Evolutionary conservation across 2,329 filamentous ascomycete genomes (phyloP).

Genomic region (Colletotrichum echinochloae): DNA sequence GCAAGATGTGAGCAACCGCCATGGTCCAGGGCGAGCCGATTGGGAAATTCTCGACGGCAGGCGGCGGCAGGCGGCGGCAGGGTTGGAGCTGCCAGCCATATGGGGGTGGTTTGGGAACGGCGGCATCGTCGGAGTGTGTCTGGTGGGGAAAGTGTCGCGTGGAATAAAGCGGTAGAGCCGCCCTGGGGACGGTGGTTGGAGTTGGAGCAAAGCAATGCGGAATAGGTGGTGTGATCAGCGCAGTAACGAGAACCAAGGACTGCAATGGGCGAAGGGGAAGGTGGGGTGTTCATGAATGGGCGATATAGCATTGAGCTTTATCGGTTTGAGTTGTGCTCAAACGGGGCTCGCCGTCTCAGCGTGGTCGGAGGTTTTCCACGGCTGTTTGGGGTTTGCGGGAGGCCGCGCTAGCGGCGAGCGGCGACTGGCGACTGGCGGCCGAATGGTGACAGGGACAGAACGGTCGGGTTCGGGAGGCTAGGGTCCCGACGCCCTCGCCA

Average conservation of each 20-base stretch:
- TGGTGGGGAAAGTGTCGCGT: not conserved
- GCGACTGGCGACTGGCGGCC: not conserved
- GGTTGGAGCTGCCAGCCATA: not conserved
- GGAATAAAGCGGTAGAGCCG: not conserved
- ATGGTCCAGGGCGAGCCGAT: conserved; percentile 10
- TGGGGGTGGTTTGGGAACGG: conserved; percentile 3
- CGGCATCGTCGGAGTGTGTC: conserved; percentile 3
- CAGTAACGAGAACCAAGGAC: not conserved
- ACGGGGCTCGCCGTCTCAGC: conserved; percentile 39
- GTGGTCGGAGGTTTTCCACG: conserved; percentile 35
- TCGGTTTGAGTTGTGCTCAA: conserved; percentile 40
- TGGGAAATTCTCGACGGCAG: not conserved
- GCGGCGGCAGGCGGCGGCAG: conserved; percentile 5
- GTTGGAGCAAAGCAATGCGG: not conserved
- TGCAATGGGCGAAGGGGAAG: not conserved
- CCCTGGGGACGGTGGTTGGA: not conserved
- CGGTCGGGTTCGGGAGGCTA: conserved; percentile 4
- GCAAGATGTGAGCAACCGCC: not conserved
- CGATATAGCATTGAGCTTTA: conserved; percentile 39
- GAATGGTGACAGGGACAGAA: conserved; percentile 1
- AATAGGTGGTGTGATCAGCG: not conserved
- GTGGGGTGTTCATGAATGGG: not conserved
- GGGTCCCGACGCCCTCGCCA: not conserved
- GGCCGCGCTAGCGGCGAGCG: not conserved
- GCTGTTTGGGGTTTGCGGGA: not conserved